phyloP scores from a whole-genome alignment of 2,329 filamentous ascomycete species.

The Neopestalotiopsis sp. region DNA sequence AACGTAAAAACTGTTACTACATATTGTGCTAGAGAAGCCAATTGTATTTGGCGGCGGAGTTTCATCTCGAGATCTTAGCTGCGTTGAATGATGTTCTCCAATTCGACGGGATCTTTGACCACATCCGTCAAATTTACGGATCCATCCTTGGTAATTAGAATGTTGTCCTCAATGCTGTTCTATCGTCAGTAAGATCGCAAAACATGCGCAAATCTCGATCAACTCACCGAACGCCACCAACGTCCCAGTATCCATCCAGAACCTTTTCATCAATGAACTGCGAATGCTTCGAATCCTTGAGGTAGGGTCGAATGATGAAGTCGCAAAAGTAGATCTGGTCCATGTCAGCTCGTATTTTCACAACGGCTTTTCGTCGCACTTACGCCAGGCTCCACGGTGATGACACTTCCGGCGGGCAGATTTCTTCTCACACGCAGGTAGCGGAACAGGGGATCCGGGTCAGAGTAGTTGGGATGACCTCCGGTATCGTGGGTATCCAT shows the following conservation, averaged over 20 bases:
- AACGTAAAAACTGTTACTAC: not conserved
- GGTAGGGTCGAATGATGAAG: constrained; percentile 84
- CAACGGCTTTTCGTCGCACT: constrained; percentile 37
- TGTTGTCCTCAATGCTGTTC: constrained; percentile 69
- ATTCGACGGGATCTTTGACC: constrained; percentile 68
- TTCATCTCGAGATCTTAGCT: not conserved
- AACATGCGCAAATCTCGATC: not conserved
- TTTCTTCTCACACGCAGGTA: constrained; percentile 82
- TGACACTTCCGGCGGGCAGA: constrained; percentile 79
- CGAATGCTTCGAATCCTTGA: constrained; percentile 73
- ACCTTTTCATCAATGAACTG: constrained; percentile 79
- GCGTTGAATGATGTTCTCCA: constrained; percentile 60
- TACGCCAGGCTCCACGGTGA: constrained; percentile 94
- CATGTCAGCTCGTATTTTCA: constrained; percentile 14
- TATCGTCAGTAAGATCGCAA: not conserved
- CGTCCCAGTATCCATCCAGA: constrained; percentile 81
- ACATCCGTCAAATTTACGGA: constrained; percentile 76
- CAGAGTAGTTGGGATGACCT: constrained; percentile 77
- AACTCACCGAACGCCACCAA: constrained; percentile 72
- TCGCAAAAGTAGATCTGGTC: constrained; percentile 83
- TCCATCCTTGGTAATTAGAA: constrained; percentile 72
- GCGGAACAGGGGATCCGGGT: constrained; percentile 83
- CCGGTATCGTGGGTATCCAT: constrained; percentile 92
- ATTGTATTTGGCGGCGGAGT: not conserved
- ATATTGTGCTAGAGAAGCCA: not conserved